These are phyloP conservation scores for Gautieria morchelliformis DNA, from an alignment of 768 basidiomycete species.

Conservation along the genomic window DNA sequence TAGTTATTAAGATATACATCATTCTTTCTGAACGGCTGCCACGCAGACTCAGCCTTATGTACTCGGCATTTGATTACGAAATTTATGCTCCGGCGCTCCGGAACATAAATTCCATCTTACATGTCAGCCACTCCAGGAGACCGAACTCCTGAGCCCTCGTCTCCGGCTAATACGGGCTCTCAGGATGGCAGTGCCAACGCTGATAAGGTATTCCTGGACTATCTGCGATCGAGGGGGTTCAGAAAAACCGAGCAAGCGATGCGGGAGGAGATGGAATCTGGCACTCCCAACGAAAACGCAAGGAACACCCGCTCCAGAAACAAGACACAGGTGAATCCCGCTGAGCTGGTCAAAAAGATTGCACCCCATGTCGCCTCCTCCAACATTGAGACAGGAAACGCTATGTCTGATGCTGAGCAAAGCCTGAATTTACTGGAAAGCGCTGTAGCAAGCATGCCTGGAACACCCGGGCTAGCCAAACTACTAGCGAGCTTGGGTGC, in stretches of 20 bases:
- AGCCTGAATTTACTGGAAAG: slow-evolving; percentile 37
- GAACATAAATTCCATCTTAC: too few relatives aligned
- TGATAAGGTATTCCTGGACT: slow-evolving; percentile 38
- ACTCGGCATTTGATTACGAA: too few relatives aligned
- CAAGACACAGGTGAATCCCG: slow-evolving; percentile 21
- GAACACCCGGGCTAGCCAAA: slow-evolving; percentile 44
- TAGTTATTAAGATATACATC: too few relatives aligned
- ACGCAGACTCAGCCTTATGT: too few relatives aligned
- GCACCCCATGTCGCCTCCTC: slow-evolving; percentile 27
- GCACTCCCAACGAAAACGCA: slow-evolving; percentile 24
- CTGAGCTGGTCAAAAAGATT: slow-evolving; percentile 45
- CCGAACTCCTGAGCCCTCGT: slow-evolving; percentile 24
- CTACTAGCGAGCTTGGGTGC: slow-evolving; percentile 69
- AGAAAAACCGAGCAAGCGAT: slow-evolving; percentile 34
- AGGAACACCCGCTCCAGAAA: slow-evolving; percentile 17
- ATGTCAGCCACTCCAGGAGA: slow-evolving; percentile 20
- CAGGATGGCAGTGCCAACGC: slow-evolving; percentile 16
- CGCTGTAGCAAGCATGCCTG: slow-evolving; percentile 58
- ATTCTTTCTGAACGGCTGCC: too few relatives aligned
- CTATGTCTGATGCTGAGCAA: slow-evolving; percentile 3
- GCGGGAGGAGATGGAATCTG: slow-evolving; percentile 28
- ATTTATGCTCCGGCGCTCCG: too few relatives aligned
- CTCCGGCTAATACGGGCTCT: slow-evolving; percentile 19
- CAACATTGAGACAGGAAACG: neutral
- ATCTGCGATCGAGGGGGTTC: slow-evolving; percentile 38